A percentile compares a stretch with the other conserved stretches of the same genome.
phyloP scores from a whole-genome alignment of 148 eudicot genomes.

The Polygonum aviculare region DNA sequence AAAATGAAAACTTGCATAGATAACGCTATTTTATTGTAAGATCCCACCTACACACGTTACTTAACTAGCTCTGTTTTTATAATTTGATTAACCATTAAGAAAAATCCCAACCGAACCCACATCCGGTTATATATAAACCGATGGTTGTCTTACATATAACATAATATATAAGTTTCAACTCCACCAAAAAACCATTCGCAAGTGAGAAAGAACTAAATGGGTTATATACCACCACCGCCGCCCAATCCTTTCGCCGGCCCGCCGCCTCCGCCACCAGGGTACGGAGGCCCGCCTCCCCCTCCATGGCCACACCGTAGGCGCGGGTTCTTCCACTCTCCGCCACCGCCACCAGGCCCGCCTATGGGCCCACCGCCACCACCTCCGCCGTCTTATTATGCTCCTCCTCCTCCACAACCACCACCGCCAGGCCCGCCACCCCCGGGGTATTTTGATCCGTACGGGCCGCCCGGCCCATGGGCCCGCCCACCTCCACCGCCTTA shows the following conservation, averaged over 20 bases:
- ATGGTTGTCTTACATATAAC: not conserved
- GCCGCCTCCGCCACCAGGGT: not conserved
- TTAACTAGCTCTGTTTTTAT: not conserved
- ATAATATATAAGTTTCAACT: not conserved
- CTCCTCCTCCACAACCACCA: not conserved
- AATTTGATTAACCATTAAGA: not conserved
- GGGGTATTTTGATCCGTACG: not conserved
- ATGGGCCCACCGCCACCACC: not conserved
- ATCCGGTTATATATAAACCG: not conserved
- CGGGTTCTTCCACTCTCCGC: not conserved
- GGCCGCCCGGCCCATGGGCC: not conserved
- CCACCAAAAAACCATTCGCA: too few species aligned
- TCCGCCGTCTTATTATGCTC: not conserved
- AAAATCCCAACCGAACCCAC: not conserved
- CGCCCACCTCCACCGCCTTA: slow-evolving; percentile 3
- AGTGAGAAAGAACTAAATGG: not conserved
- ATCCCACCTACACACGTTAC: not conserved
- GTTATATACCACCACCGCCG: not conserved
- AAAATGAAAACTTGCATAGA: not conserved
- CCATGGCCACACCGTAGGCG: not conserved
- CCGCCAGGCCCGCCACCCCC: not conserved
- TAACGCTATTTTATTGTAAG: not conserved
- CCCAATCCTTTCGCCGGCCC: not conserved
- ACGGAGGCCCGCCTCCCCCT: not conserved
- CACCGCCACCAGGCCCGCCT: not conserved